Evolutionary conservation across 2,329 filamentous ascomycete species (phyloP).

Genomic region (Moelleriella libera): DNA sequence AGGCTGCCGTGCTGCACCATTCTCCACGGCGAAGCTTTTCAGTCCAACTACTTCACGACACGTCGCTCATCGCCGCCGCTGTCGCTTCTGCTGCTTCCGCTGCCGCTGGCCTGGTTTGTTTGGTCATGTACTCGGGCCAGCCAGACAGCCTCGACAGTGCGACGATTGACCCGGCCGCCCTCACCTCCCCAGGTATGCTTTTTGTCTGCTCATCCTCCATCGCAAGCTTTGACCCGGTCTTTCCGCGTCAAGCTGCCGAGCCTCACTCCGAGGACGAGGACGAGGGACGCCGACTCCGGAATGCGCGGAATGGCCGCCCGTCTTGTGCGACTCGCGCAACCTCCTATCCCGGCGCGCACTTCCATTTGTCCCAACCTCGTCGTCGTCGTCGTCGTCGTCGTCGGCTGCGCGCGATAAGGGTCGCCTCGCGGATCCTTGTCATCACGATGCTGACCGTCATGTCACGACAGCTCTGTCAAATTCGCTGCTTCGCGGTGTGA

Average conservation of each 20-base stretch:
- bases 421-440: background rate
- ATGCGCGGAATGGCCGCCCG: no score
- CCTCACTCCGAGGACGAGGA: background rate
- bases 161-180: slow-evolving; percentile 80
- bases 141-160: slow-evolving; percentile 69
- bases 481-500: slow-evolving; percentile 52
- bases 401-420: no score
- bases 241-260: slow-evolving; percentile 12
- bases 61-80: slow-evolving; percentile 37
- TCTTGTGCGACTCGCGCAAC: no score
- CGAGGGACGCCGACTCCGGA: no score
- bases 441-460: slow-evolving; percentile 12
- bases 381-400: no score
- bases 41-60: slow-evolving; percentile 48
- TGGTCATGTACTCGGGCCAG: slow-evolving; percentile 24
- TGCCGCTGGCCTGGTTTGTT: slow-evolving; percentile 10
- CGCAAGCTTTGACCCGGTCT: background rate
- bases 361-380: no score
- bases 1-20: slow-evolving; percentile 28
- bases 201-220: background rate
- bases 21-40: slow-evolving; percentile 23
- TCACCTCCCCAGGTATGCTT: slow-evolving; percentile 61
- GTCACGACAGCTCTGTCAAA: slow-evolving; percentile 29
- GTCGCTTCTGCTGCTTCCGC: slow-evolving; percentile 14
- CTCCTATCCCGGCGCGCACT: no score